A percentile compares a stretch with the other conserved stretches of the same genome.
Conservation (phyloP, 2,329 filamentous ascomycete genomes). For the Lanzia echinophila region DNA sequence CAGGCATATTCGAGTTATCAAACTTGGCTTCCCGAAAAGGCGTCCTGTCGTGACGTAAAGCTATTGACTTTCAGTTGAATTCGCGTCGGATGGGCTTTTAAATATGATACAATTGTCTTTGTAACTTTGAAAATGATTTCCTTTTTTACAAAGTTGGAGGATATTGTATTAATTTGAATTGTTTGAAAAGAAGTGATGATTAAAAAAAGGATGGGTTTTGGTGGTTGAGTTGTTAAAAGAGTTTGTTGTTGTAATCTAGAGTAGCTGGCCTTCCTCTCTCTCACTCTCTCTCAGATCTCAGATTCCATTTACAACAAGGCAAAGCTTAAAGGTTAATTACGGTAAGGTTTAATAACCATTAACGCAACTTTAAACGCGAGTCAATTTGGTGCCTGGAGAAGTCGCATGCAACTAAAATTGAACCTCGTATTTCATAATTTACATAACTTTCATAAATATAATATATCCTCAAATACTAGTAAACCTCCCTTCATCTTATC, state of each 20-base stretch:
- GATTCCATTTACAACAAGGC: conserved; percentile 9
- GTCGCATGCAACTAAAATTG: too few species aligned
- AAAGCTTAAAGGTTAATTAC: conserved; percentile 7
- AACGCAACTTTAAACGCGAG: conserved; percentile 7
- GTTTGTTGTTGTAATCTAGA: conserved; percentile 8
- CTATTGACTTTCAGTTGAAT: conserved; percentile 14
- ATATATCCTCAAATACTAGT: too few species aligned
- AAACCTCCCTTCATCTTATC: too few species aligned
- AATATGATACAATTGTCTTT: background rate
- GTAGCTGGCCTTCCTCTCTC: background rate
- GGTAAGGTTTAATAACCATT: background rate
- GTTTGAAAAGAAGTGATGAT: background rate
- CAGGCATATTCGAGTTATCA: conserved; percentile 48
- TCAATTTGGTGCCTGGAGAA: conserved; percentile 9
- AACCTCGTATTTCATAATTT: too few species aligned
- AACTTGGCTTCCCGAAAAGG: conserved; percentile 16
- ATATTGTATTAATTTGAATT: background rate
- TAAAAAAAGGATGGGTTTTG: background rate
- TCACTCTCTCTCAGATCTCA: background rate
- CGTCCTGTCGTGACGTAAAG: conserved; percentile 25
- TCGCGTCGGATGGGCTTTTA: conserved; percentile 18
- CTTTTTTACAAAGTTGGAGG: background rate
- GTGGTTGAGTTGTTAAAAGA: conserved; percentile 2
- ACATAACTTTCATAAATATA: too few species aligned
- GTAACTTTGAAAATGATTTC: background rate